Base-by-base conservation (phyloP, 768 basidiomycete species). In the Kwoniella bestiolae region DNA sequence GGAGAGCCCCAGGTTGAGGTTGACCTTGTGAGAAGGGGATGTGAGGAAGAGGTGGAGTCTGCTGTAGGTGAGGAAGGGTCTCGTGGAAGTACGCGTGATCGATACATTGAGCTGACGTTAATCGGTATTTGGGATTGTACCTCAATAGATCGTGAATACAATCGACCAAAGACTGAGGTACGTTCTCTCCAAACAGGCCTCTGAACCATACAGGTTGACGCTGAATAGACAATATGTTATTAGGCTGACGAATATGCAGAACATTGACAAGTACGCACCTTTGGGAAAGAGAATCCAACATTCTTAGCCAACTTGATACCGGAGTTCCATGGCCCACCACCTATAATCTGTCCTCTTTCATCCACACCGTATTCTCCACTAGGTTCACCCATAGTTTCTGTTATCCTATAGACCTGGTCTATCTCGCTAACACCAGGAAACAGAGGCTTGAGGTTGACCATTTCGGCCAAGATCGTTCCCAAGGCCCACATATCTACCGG, bases 401-500 rank as follows among this genome's bases (percentile, higher is more conserved):
- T 92, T 65, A 98, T 96, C 78, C 89, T 85, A 66, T 85, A 88
- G 35, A 98, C 88, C 82, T 99, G 96, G 83, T 98, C 95, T 57
- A 91, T 84, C 79, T 96, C 94, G 77, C 89, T 89, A 57, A 89
- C 87, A 21, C 96, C 96, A 29, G 96, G 96, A 80, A 99, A 99
- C 46, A 99, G 83, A 5, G 96, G 95, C 67, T 91, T 89, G 64
- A 99, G 86, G 79, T 95, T 98, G 82, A 96, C 86, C 61, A 97
- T 84, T 81, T 99, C 96, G 7, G 94, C 92, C 87, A 99, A 90
- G 81, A 99, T 99, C 6, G 96, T 95, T 16, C 96, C 96, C 59
- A 99, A 84, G 3, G 96, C 96, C 96, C 96, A 99, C 91, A 98
- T 93, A 76, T 99, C 96, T 26, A 99, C 95, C 3, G 96, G 94